phyloP scores from a whole-genome alignment of 495 filamentous ascomycete species.

The Tuber indicum region DNA sequence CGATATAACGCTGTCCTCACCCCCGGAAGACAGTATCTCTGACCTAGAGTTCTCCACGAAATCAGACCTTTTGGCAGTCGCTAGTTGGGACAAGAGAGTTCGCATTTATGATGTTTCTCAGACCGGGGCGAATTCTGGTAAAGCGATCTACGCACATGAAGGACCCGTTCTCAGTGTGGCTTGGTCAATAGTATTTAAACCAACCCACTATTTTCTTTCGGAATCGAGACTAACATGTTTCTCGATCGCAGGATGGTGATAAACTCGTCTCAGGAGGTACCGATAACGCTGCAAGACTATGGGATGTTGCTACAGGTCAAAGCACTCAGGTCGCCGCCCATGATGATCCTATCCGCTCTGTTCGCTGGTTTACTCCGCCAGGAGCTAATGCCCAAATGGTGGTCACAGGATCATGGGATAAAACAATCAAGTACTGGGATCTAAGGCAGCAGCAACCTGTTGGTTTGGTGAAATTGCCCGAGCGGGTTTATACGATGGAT shows the following conservation, averaged over 20 bases:
- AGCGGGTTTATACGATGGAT: slow-evolving; percentile 84
- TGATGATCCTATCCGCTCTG: slow-evolving; percentile 70
- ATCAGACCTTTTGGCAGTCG: slow-evolving; percentile 70
- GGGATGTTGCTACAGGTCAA: slow-evolving; percentile 60
- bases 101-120: slow-evolving; percentile 81
- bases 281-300: slow-evolving; percentile 73
- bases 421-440: slow-evolving; percentile 95
- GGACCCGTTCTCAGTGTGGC: slow-evolving; percentile 69
- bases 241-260: slow-evolving; percentile 48
- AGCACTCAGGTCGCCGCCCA: slow-evolving; percentile 65
- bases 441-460: slow-evolving; percentile 59
- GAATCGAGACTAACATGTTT: slow-evolving; percentile 30
- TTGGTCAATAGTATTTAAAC: slow-evolving; percentile 65
- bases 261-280: slow-evolving; percentile 78
- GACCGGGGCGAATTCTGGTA: slow-evolving; percentile 64
- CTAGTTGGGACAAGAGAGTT: slow-evolving; percentile 91
- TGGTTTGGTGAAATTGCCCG: slow-evolving; percentile 59
- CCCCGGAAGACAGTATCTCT: slow-evolving; percentile 80
- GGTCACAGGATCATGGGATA: slow-evolving; percentile 91
- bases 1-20: slow-evolving; percentile 68
- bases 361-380: slow-evolving; percentile 64
- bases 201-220: neutral
- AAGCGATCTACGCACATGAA: slow-evolving; percentile 70
- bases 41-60: slow-evolving; percentile 74
- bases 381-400: slow-evolving; percentile 57